Evolutionary conservation across 768 basidiomycete species (phyloP).

Genomic region (Exsudoporus frostii): DNA sequence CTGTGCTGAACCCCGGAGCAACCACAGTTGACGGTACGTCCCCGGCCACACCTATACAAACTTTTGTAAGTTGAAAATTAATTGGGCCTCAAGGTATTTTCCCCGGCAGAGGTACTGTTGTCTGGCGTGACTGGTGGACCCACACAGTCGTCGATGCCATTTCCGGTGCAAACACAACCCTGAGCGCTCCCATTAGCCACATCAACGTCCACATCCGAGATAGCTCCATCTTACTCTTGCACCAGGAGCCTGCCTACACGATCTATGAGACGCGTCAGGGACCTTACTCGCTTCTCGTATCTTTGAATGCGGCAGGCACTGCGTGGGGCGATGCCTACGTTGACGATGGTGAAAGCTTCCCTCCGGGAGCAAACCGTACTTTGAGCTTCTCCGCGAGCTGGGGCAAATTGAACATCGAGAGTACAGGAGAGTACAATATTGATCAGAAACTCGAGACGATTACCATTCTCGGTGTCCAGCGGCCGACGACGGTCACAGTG

Average conservation of each 20-base stretch:
- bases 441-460: slow-evolving; percentile 47
- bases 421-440: slow-evolving; percentile 32
- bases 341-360: slow-evolving; percentile 65
- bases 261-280: slow-evolving; percentile 60
- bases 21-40: slow-evolving; percentile 60
- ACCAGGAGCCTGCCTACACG: slow-evolving; percentile 63
- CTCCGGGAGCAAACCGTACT: slow-evolving; percentile 50
- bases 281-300: slow-evolving; percentile 61
- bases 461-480: slow-evolving; percentile 56
- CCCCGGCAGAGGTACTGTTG: slow-evolving; percentile 54
- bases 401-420: slow-evolving; percentile 37
- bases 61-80: not conserved
- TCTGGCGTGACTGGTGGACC: slow-evolving; percentile 76
- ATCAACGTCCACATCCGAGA: slow-evolving; percentile 78
- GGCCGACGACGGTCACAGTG: slow-evolving; percentile 40
- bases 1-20: slow-evolving; percentile 67
- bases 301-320: slow-evolving; percentile 42
- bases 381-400: slow-evolving; percentile 42
- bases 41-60: not conserved
- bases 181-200: slow-evolving; percentile 67
- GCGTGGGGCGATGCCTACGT: slow-evolving; percentile 63
- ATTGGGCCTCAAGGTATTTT: slow-evolving; percentile 46
- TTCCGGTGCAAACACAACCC: slow-evolving; percentile 42
- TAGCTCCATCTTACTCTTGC: slow-evolving; percentile 60
- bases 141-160: slow-evolving; percentile 50